These are phyloP conservation scores for Jamesozyma spencerorum DNA, from an alignment of 805 yeast species.

Conservation along the genomic window DNA sequence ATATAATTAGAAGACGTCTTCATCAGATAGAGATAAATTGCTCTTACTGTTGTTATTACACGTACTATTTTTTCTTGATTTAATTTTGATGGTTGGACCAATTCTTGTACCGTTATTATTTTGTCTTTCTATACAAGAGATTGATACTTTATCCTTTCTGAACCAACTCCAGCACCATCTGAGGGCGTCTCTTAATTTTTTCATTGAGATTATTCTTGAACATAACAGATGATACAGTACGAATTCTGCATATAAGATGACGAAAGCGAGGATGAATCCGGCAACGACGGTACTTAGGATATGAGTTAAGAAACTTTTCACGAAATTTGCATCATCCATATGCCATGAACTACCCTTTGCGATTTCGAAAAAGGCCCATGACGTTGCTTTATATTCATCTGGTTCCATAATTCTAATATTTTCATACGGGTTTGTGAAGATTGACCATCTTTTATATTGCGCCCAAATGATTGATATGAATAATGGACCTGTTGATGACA, in stretches of 20 bases:
- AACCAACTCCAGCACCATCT: neutral
- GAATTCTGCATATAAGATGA: conserved; percentile 38
- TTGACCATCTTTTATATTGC: conserved; percentile 71
- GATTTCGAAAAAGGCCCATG: conserved; percentile 57
- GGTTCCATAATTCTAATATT: conserved; percentile 59
- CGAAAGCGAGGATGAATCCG: conserved; percentile 51
- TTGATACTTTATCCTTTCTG: too few species aligned
- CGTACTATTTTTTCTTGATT: too few species aligned
- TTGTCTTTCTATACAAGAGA: too few species aligned
- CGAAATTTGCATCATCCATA: conserved; percentile 69
- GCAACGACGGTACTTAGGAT: conserved; percentile 58
- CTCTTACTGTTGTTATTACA: too few species aligned
- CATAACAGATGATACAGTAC: neutral
- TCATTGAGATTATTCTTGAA: too few species aligned
- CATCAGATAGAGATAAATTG: too few species aligned
- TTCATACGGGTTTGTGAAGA: conserved; percentile 9
- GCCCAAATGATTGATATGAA: conserved; percentile 79
- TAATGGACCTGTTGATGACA: conserved; percentile 89
- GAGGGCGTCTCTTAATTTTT: too few species aligned
- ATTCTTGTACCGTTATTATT: too few species aligned
- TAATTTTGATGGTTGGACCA: too few species aligned
- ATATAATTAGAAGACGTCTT: too few species aligned
- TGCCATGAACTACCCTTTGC: conserved; percentile 90
- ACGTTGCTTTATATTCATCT: conserved; percentile 52
- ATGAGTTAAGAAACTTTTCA: conserved; percentile 64